Evolutionary conservation across 139 green algal genomes (phyloP), one percentile per base, ranked within the genome.

Genomic region (Edaphochlamys debaryana): DNA sequence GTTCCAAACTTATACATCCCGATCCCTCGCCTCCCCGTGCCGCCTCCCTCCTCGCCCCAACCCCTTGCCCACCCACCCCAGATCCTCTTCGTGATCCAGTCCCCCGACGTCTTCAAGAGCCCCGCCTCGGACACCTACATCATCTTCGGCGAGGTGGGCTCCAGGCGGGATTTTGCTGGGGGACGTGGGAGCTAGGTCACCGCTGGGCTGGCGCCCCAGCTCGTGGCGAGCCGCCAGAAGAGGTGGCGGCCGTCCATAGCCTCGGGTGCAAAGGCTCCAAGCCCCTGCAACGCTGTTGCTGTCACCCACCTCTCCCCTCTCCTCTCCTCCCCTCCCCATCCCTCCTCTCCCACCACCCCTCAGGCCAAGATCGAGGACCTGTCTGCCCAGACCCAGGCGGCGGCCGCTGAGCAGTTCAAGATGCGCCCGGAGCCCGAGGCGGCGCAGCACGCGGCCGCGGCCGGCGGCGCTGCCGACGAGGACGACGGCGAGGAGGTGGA

Each of bases 311-410:
- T n/a, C n/a, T n/a, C n/a, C n/a, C n/a, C n/a, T n/a, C n/a, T 7
- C 66, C 66, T 50, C 17, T 48, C 25, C 66, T 36, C 7, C 34
- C 23, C 38, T 52, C 27, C 42, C 38, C 67, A 20, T 40, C 41
- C 40, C 52, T 23, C 27, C 68, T 40, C 32, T 42, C 5, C 64
- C 34, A 25, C 2, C 64, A 1, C 42, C 69, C 20, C 62, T 1
- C 75, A 81, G 75, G 96, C 96, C 69, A 99, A 99, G 96, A 99
- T 99, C 29, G 97, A 99, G 94, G 97, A 99, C 89, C 90, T 99
- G 22, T 93, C 86, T 62, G 94, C 96, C 4, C 93, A 98, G 86
- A 93, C 93, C 29, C 91, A 96, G 73, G 87, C 89, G 7, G 74
- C 81, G 30, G 94, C 94, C 17, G 95, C 96, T n/a, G 92, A 98